These are phyloP conservation scores for Ziziphus jujuba DNA, from an alignment of 306 rosid genomes.

Conservation along the genomic window DNA sequence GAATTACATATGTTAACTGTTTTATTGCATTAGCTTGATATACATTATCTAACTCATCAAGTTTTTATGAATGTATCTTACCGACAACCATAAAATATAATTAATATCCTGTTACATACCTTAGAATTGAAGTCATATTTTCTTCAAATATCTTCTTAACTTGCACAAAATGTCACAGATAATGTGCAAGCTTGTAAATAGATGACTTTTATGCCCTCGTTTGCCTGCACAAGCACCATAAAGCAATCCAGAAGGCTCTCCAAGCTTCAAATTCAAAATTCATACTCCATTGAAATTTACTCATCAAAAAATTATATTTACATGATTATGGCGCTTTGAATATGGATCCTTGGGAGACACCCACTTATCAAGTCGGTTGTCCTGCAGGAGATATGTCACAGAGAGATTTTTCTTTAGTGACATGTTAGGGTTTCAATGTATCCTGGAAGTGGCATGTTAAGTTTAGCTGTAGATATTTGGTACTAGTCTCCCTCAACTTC, in stretches of 20 bases:
- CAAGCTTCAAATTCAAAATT: not conserved
- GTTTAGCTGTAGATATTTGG: not conserved
- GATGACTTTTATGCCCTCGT: not conserved
- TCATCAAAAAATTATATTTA: not conserved
- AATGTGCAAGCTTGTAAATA: not conserved
- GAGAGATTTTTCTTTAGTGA: constrained; percentile 1
- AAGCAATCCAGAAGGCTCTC: not conserved
- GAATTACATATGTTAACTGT: too few species aligned
- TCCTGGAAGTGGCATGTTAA: constrained; percentile 4
- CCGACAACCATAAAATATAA: not conserved
- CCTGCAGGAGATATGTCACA: not conserved
- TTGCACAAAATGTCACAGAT: not conserved
- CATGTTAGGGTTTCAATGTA: constrained; percentile 7
- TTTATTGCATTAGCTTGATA: too few species aligned
- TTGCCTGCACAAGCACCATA: constrained; percentile 14
- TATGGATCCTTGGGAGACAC: constrained; percentile 12
- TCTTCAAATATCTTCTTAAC: constrained; percentile 1
- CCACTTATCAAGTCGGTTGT: constrained; percentile 7
- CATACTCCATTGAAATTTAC: not conserved
- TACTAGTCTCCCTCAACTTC: not conserved
- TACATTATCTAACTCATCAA: too few species aligned
- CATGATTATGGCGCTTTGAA: not conserved
- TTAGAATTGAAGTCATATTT: not conserved
- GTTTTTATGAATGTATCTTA: too few species aligned
- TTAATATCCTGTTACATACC: not conserved